phyloP scores from a whole-genome alignment of 2,329 filamentous ascomycete species.

The Colletotrichum chlorophyti region DNA sequence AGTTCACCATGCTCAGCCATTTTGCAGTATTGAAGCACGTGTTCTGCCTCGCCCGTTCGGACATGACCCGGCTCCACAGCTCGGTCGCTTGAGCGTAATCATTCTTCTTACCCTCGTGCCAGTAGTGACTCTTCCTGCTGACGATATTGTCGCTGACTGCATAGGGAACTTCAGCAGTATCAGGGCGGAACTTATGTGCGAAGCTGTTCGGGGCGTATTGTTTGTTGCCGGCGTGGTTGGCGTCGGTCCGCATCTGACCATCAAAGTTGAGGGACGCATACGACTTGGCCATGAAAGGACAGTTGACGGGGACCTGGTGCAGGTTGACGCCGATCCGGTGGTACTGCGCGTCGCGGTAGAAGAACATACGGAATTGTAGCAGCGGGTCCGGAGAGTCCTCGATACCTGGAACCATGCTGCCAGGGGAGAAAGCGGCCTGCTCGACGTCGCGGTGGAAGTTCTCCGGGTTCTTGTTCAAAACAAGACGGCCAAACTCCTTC shows the following conservation, averaged over 20 bases:
- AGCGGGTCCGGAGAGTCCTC: slow-evolving; percentile 55
- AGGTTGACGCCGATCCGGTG: slow-evolving; percentile 59
- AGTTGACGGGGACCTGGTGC: slow-evolving; percentile 53
- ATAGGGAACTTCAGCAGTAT: slow-evolving; percentile 57
- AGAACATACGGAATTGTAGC: slow-evolving; percentile 56
- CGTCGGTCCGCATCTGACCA: slow-evolving; percentile 54
- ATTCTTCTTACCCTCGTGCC: slow-evolving; percentile 58
- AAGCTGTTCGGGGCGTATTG: slow-evolving; percentile 61
- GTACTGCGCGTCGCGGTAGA: slow-evolving; percentile 57
- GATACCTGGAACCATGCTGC: slow-evolving; percentile 57
- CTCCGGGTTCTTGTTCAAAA: slow-evolving; percentile 60
- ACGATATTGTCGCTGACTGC: slow-evolving; percentile 55
- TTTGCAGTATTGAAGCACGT: too few relatives aligned
- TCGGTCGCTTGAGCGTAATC: slow-evolving; percentile 59
- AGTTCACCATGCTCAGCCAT: too few relatives aligned
- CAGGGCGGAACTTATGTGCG: slow-evolving; percentile 56
- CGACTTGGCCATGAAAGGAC: slow-evolving; percentile 49
- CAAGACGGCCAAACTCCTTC: slow-evolving; percentile 55
- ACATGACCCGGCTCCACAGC: slow-evolving; percentile 57
- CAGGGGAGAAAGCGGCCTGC: slow-evolving; percentile 58
- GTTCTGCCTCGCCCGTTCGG: slow-evolving; percentile 40
- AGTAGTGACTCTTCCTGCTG: slow-evolving; percentile 59
- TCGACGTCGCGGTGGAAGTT: slow-evolving; percentile 59
- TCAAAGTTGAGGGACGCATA: slow-evolving; percentile 56
- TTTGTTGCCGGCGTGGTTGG: slow-evolving; percentile 52